Evolutionary conservation across 371 early-diverging fungal species (phyloP), one percentile per base, ranked within the genome.

Genomic region (Dichotomocladium elegans): DNA sequence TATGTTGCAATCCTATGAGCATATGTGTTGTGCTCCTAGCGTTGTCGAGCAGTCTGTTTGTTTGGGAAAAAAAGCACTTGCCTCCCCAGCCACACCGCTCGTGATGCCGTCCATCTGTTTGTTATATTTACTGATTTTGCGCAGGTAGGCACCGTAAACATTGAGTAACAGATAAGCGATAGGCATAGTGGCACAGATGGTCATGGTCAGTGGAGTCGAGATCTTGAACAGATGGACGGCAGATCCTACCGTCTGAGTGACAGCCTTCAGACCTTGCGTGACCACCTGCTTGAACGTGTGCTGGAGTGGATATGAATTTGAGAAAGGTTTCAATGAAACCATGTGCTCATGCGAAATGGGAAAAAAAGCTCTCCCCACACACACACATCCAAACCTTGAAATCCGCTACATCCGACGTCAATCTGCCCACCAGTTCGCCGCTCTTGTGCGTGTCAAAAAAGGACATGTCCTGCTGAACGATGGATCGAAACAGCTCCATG

Each of bases 381-480:
- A n/a, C n/a, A 35, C 22, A 52, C 3, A 27, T 19, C 11, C 9
- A 2, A 66, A 71, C 74, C 69, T 84, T 90, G 64, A 90, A 88
- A 53, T 91, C 91, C 2, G 76, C 69, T 0, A 89, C 77, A 57
- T 92, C 92, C 6, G 80, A 67, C 3, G 86, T 80, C 28, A 90
- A 51, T 19, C 91, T 72, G 22, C 81, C 74, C 1, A 82, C 82
- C 8, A 92, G 63, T 47, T 86, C 87, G 9, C 86, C 86, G 37
- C 82, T 79, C 35, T 78, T 75, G 47, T 82, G 70, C 4, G 52
- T 49, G 61, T 92, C 92, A 63, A 91, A 89, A 63, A 90, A 88
- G 8, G 74, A 69, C 59, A 90, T 79, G 53, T 90, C 90, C 60
- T 88, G 87, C 44, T 45, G 51, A 30, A 92, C 56, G 26, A 91